Evolutionary conservation across 2,329 filamentous ascomycete species (phyloP).

Genomic region (Nemania sp.): DNA sequence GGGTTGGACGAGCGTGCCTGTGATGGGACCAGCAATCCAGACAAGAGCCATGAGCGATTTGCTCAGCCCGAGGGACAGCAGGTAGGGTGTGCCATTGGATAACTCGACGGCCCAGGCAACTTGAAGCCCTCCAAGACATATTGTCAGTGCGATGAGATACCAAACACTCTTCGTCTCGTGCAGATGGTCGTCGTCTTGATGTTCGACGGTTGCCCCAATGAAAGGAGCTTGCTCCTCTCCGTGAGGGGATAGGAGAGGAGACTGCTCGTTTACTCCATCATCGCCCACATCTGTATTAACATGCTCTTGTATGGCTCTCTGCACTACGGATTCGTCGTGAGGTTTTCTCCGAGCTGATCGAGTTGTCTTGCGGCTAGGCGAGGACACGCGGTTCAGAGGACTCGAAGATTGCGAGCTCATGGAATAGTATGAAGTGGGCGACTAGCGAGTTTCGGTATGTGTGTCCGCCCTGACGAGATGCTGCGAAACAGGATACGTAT

Average conservation of each 20-base stretch:
- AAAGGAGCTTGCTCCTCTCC: conserved; percentile 54
- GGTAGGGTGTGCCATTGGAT: conserved; percentile 89
- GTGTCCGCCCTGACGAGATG: background rate
- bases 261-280: conserved; percentile 58
- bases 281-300: conserved; percentile 42
- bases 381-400: conserved; percentile 43
- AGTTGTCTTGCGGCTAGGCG: conserved; percentile 46
- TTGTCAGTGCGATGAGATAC: conserved; percentile 87
- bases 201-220: conserved; percentile 50
- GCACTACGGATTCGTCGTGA: conserved; percentile 36
- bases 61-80: conserved; percentile 83
- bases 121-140: conserved; percentile 89
- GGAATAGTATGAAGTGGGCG: conserved; percentile 16
- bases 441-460: conserved; percentile 4
- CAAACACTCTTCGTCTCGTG: conserved; percentile 82
- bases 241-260: conserved; percentile 61
- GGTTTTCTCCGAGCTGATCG: conserved; percentile 34
- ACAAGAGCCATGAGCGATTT: conserved; percentile 86
- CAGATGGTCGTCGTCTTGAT: conserved; percentile 57
- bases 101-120: conserved; percentile 96
- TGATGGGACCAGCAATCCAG: conserved; percentile 85
- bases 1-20: conserved; percentile 82
- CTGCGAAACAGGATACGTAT: background rate
- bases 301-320: conserved; percentile 41
- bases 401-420: conserved; percentile 57